Evolutionary conservation across 1,139 yeast genomes (phyloP).

Genomic region (Suhomyces kunorum): DNA sequence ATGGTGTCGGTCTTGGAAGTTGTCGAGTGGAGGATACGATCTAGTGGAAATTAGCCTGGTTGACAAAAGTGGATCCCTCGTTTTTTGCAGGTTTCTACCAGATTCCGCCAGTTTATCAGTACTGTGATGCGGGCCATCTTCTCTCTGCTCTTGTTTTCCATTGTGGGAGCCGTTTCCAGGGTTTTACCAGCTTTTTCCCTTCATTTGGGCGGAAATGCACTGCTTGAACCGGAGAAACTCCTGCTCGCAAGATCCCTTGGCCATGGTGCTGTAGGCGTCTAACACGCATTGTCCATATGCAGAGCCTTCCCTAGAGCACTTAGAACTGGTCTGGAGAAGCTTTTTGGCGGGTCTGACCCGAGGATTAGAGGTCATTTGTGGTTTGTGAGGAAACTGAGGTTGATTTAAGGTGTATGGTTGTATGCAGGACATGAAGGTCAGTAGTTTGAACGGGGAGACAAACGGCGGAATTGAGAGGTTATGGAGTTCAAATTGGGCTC

Average conservation of each 20-base stretch:
- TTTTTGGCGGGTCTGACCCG: conserved; percentile 44
- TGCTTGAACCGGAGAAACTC: conserved; percentile 59
- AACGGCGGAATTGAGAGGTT: not conserved
- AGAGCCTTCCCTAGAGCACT: conserved; percentile 45
- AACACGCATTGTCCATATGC: conserved; percentile 67
- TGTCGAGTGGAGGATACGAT: too few species aligned
- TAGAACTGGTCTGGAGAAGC: conserved; percentile 37
- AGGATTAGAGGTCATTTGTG: conserved; percentile 15
- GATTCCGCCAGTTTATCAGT: too few species aligned
- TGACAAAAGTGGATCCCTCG: too few species aligned
- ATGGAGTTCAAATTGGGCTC: not conserved
- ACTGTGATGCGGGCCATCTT: too few species aligned
- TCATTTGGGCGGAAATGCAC: conserved; percentile 35
- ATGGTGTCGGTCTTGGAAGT: too few species aligned
- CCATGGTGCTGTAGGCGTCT: conserved; percentile 53
- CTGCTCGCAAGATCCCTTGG: conserved; percentile 55
- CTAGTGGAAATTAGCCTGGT: too few species aligned
- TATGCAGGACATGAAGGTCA: not conserved
- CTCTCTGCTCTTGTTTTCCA: not conserved
- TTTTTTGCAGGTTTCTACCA: too few species aligned
- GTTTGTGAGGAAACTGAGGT: not conserved
- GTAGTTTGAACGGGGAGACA: not conserved
- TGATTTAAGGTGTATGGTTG: not conserved
- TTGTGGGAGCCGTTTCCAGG: too few species aligned
- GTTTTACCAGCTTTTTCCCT: conserved; percentile 6